These are phyloP conservation scores for Candida berthetii DNA, from an alignment of 805 yeast species.

Conservation along the genomic window DNA sequence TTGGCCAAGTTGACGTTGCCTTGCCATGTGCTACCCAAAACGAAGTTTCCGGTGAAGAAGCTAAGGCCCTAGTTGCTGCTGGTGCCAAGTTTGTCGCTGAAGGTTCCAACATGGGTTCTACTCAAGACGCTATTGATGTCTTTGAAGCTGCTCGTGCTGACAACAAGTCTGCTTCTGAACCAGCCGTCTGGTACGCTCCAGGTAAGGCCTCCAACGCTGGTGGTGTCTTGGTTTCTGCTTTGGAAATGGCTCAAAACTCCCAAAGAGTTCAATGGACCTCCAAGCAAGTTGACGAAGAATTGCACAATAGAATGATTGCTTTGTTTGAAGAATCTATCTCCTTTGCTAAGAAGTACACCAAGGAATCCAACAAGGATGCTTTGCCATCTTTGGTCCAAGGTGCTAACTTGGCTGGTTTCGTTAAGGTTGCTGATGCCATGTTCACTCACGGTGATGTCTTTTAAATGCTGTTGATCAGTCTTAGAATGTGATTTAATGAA, in stretches of 20 bases:
- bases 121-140: conserved; percentile 92
- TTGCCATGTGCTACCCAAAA: conserved; percentile 98
- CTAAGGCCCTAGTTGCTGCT: conserved; percentile 85
- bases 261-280: conserved; percentile 86
- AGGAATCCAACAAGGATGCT: conserved; percentile 56
- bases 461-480: conserved; percentile 10
- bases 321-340: conserved; percentile 91
- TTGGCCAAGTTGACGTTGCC: conserved; percentile 90
- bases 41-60: conserved; percentile 96
- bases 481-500: background rate
- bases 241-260: conserved; percentile 99
- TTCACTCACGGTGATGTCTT: conserved; percentile 86
- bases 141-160: conserved; percentile 76
- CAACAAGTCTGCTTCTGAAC: conserved; percentile 32
- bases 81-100: conserved; percentile 94
- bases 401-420: conserved; percentile 98
- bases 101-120: conserved; percentile 99
- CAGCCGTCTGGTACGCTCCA: conserved; percentile 94
- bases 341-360: conserved; percentile 76
- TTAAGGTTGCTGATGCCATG: conserved; percentile 98
- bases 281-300: conserved; percentile 88
- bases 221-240: conserved; percentile 98
- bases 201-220: conserved; percentile 99
- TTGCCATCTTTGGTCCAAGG: conserved; percentile 96
- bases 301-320: conserved; percentile 87